Percentiles rank a stretch among this genome's conserved stretches.
These are phyloP conservation scores for Capsella rubella DNA, from an alignment of 441 rosid genomes.

Conservation along the genomic window DNA sequence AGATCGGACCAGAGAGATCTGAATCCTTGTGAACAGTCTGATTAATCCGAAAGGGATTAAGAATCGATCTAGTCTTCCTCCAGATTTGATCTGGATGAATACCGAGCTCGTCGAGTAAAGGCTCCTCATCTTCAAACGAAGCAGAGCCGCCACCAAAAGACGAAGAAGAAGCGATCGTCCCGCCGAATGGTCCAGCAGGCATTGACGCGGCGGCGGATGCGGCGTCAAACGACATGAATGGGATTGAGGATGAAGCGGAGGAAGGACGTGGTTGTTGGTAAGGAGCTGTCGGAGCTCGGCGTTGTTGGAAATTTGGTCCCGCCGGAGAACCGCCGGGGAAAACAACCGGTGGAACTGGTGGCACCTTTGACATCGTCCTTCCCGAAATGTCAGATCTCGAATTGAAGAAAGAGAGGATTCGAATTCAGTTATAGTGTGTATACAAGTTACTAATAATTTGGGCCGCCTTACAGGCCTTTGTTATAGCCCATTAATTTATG, in stretches of 20 bases:
- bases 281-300: conserved; percentile 68
- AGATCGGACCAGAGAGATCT: conserved; percentile 80
- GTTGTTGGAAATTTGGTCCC: conserved; percentile 47
- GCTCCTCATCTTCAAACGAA: conserved; percentile 72
- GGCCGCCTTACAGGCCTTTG: conserved; percentile 10
- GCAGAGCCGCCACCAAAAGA: conserved; percentile 15
- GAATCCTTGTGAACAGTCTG: conserved; percentile 64
- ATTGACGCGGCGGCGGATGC: conserved; percentile 57
- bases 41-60: conserved; percentile 72
- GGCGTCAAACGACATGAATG: conserved; percentile 80
- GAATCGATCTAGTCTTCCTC: conserved; percentile 72
- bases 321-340: conserved; percentile 69
- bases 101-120: conserved; percentile 85
- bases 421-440: not conserved
- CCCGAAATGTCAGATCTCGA: not conserved
- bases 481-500: not conserved
- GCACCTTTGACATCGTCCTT: conserved; percentile 62
- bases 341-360: conserved; percentile 74
- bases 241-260: conserved; percentile 54
- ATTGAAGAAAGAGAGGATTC: not conserved
- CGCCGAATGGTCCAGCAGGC: conserved; percentile 51
- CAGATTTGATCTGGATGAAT: conserved; percentile 88
- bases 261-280: conserved; percentile 67
- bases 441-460: not conserved
- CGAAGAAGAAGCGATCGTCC: conserved; percentile 37